Percentiles rank a stretch among this genome's conserved stretches.
Evolutionary conservation across 1,139 yeast species (phyloP).

Genomic region (Casaregolazyma lundiana): DNA sequence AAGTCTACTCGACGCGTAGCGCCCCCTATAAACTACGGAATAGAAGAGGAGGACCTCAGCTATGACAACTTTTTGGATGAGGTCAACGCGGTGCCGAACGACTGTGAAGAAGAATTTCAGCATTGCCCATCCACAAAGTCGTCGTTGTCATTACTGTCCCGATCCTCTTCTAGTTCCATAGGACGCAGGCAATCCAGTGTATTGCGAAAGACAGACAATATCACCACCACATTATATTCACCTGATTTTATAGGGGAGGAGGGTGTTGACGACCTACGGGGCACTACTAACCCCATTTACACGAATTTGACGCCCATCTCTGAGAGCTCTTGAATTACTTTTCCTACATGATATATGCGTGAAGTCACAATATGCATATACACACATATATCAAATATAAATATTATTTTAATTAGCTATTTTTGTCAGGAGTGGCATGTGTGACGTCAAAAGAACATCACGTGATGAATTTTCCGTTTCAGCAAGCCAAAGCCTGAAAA

Average conservation of each 20-base stretch:
- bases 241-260: constrained; percentile 11
- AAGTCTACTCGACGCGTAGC: not conserved
- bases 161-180: constrained; percentile 10
- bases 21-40: not conserved
- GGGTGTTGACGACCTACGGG: constrained; percentile 7
- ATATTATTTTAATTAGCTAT: no score
- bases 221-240: constrained; percentile 21
- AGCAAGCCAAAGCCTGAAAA: not conserved
- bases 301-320: constrained; percentile 3
- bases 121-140: constrained; percentile 14
- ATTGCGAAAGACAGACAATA: constrained; percentile 21
- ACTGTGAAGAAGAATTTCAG: constrained; percentile 16
- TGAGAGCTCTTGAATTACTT: constrained; percentile 7
- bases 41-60: constrained; percentile 17
- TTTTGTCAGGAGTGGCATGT: no score
- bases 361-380: not conserved
- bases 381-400: not conserved
- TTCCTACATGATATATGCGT: not conserved
- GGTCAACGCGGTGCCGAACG: constrained; percentile 26
- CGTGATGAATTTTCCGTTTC: not conserved
- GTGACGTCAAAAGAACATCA: not conserved
- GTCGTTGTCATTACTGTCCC: constrained; percentile 8
- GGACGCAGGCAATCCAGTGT: constrained; percentile 20
- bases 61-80: constrained; percentile 27
- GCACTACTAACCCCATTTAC: constrained; percentile 3